Percentiles rank a stretch among this genome's conserved stretches.
Conservation (phyloP, 2,329 filamentous ascomycete species). For the Blastomyces emzantsi region DNA sequence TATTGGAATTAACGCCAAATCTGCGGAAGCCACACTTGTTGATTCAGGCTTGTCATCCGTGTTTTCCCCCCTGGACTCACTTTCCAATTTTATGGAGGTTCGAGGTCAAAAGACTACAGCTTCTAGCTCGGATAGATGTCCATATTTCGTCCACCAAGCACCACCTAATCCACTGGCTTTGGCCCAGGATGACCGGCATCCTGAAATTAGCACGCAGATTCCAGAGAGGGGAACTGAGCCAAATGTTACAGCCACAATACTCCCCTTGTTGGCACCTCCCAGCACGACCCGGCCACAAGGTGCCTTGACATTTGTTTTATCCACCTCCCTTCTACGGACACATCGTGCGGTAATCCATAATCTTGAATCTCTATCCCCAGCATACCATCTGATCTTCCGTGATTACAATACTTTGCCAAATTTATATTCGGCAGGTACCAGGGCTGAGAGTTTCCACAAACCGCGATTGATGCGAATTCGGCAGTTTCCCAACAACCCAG, state of each 20-base stretch:
- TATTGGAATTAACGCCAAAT: not conserved
- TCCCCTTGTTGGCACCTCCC: conserved; percentile 2
- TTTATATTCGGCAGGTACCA: not conserved
- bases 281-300: conserved; percentile 13
- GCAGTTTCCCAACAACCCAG: conserved; percentile 23
- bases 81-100: conserved; percentile 45
- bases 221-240: too few species aligned
- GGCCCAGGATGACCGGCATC: not conserved
- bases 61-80: conserved; percentile 29
- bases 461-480: conserved; percentile 37
- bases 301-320: conserved; percentile 22
- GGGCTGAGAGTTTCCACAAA: not conserved
- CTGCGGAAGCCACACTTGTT: not conserved
- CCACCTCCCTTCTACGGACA: conserved; percentile 21
- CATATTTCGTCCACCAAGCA: conserved; percentile 20
- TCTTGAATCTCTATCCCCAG: conserved; percentile 14
- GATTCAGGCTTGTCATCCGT: not conserved
- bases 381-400: conserved; percentile 19
- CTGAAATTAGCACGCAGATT: not conserved
- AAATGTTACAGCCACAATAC: not conserved
- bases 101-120: conserved; percentile 30
- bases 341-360: conserved; percentile 18
- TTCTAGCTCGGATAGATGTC: conserved; percentile 21
- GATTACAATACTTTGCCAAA: conserved; percentile 11
- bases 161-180: not conserved